Evolutionary conservation across 495 filamentous ascomycete species (phyloP).

Genomic region (Penicillium ochrochloron): DNA sequence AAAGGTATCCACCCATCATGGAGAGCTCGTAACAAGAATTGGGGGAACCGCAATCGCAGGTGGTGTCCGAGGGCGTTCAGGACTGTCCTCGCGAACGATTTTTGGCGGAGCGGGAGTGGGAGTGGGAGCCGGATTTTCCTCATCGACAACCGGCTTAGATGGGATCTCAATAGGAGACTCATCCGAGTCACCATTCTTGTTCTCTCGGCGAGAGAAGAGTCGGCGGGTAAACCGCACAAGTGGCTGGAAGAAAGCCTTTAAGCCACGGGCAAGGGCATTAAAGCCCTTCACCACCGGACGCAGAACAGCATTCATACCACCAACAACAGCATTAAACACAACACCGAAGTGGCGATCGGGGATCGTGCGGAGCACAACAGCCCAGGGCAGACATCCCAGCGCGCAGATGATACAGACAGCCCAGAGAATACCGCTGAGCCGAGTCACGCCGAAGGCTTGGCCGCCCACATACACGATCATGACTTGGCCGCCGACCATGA

Average conservation of each 20-base stretch:
- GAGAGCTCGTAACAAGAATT: constrained; percentile 44
- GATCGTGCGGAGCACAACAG: constrained; percentile 69
- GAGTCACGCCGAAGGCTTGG: constrained; percentile 72
- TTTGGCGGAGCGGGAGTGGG: constrained; percentile 8
- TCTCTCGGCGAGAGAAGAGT: constrained; percentile 5
- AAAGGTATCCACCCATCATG: constrained; percentile 14
- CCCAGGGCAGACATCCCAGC: constrained; percentile 73
- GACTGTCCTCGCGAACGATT: constrained; percentile 18
- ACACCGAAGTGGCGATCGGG: constrained; percentile 60
- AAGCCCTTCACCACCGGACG: constrained; percentile 34
- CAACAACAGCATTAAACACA: constrained; percentile 43
- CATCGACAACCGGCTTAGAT: constrained; percentile 13
- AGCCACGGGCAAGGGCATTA: constrained; percentile 23
- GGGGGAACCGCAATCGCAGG: constrained; percentile 37
- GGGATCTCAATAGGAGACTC: constrained; percentile 7
- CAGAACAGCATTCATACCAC: constrained; percentile 30
- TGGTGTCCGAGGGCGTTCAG: constrained; percentile 29
- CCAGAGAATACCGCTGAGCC: constrained; percentile 72
- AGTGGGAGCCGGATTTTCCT: constrained; percentile 16
- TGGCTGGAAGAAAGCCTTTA: constrained; percentile 29
- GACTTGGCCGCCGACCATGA: constrained; percentile 81
- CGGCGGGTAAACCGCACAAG: constrained; percentile 33
- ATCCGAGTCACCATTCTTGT: not conserved
- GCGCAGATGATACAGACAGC: constrained; percentile 74
- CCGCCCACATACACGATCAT: constrained; percentile 81